These are phyloP conservation scores for Helicostylum pulchrum DNA, from an alignment of 192 early-diverging fungal species.

Conservation along the genomic window DNA sequence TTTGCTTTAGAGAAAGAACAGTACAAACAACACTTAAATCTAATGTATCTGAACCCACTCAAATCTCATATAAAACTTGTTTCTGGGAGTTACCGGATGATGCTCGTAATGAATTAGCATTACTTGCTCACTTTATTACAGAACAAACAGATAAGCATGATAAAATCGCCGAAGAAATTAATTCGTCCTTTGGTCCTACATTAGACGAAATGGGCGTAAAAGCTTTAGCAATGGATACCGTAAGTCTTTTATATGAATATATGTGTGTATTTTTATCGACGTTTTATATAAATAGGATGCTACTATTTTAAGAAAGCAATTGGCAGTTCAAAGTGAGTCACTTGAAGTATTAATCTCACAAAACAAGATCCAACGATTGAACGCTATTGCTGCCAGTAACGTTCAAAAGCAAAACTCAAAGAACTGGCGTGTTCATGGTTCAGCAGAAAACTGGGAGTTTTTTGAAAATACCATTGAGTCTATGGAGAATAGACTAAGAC, in stretches of 20 bases:
- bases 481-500: not conserved
- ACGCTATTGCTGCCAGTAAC: not conserved
- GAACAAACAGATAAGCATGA: not conserved
- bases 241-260: not conserved
- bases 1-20: not conserved
- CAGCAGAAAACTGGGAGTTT: not conserved
- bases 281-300: not conserved
- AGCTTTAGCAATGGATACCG: not conserved
- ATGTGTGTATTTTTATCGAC: not conserved
- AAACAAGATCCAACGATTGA: not conserved
- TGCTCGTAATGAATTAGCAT: not conserved
- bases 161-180: not conserved
- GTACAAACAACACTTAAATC: slow-evolving; percentile 1
- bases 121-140: not conserved
- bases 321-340: not conserved
- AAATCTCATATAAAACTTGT: not conserved
- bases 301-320: not conserved
- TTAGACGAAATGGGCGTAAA: not conserved
- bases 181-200: not conserved
- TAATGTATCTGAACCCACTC: not conserved
- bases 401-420: not conserved
- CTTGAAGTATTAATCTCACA: not conserved
- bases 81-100: slow-evolving; percentile 10
- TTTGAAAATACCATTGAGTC: not conserved
- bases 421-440: slow-evolving; percentile 6